These are phyloP conservation scores for Alloascoidea hylecoeti DNA, from an alignment of 805 yeast genomes.

Conservation along the genomic window DNA sequence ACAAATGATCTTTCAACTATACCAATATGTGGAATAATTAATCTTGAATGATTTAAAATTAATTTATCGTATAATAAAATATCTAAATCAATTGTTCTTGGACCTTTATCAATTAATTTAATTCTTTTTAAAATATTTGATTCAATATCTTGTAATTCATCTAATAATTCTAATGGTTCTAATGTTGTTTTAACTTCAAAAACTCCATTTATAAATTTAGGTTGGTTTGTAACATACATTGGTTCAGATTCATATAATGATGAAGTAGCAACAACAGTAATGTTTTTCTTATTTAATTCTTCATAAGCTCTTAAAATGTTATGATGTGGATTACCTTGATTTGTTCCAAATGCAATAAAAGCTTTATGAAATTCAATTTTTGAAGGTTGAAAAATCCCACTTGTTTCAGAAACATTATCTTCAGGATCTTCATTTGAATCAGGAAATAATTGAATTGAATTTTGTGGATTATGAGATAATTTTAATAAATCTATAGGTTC, in stretches of 20 bases:
- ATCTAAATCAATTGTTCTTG: constrained; percentile 84
- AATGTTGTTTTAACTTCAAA: constrained; percentile 46
- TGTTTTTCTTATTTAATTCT: constrained; percentile 25
- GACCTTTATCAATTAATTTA: constrained; percentile 80
- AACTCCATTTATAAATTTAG: constrained; percentile 76
- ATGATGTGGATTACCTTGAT: constrained; percentile 54
- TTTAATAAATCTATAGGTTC: constrained; percentile 11
- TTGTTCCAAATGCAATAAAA: constrained; percentile 83
- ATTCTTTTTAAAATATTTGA: constrained; percentile 55
- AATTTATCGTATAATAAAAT: constrained; percentile 53
- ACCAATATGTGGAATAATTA: constrained; percentile 74
- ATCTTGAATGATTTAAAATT: constrained; percentile 35
- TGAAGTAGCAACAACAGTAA: constrained; percentile 48
- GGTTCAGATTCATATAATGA: constrained; percentile 82
- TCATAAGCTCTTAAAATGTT: constrained; percentile 46
- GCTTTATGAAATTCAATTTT: constrained; percentile 28
- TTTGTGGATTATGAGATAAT: constrained; percentile 18
- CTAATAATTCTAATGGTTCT: constrained; percentile 50
- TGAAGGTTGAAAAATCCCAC: not conserved
- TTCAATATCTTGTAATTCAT: constrained; percentile 60
- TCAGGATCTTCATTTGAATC: constrained; percentile 5
- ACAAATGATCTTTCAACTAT: constrained; percentile 90
- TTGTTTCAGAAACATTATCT: not conserved
- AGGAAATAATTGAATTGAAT: constrained; percentile 4
- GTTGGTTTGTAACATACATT: constrained; percentile 77